Conservation (phyloP, 2,329 filamentous ascomycete genomes). For the Penicillium sp. region DNA sequence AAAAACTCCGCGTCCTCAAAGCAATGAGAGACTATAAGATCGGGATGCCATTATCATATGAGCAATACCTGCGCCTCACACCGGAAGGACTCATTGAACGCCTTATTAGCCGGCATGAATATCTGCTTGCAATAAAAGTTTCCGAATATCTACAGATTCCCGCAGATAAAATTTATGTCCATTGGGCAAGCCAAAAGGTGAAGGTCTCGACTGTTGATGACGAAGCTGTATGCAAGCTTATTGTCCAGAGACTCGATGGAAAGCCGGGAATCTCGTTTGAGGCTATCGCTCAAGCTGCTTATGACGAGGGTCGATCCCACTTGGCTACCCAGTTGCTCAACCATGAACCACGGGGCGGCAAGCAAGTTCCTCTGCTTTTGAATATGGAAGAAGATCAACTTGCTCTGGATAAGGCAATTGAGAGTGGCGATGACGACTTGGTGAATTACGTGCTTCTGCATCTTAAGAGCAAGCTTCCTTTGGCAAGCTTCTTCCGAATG, state of each 20-base stretch:
- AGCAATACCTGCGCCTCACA: slow-evolving; percentile 87
- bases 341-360: slow-evolving; percentile 89
- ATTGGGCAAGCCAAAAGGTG: slow-evolving; percentile 96
- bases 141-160: slow-evolving; percentile 83
- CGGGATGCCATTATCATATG: slow-evolving; percentile 84
- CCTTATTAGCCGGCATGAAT: slow-evolving; percentile 84
- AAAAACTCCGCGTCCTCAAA: slow-evolving; percentile 87
- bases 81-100: slow-evolving; percentile 84
- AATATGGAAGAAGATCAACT: slow-evolving; percentile 96
- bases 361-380: slow-evolving; percentile 88
- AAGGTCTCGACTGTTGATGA: slow-evolving; percentile 81
- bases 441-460: slow-evolving; percentile 85
- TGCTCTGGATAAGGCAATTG: slow-evolving; percentile 92
- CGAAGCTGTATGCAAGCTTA: slow-evolving; percentile 77
- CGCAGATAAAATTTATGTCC: slow-evolving; percentile 86
- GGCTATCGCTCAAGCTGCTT: slow-evolving; percentile 85
- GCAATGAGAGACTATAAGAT: slow-evolving; percentile 89
- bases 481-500: slow-evolving; percentile 87
- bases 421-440: slow-evolving; percentile 91
- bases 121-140: slow-evolving; percentile 82
- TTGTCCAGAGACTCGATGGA: slow-evolving; percentile 81
- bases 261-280: slow-evolving; percentile 96
- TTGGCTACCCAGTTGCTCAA: slow-evolving; percentile 89
- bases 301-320: slow-evolving; percentile 86
- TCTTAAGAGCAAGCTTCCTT: slow-evolving; percentile 82